Percentiles rank a stretch among this genome's conserved stretches.
Evolutionary conservation across 169 alveolate genomes (phyloP).

Genomic region (Cryptosporidium felis): DNA sequence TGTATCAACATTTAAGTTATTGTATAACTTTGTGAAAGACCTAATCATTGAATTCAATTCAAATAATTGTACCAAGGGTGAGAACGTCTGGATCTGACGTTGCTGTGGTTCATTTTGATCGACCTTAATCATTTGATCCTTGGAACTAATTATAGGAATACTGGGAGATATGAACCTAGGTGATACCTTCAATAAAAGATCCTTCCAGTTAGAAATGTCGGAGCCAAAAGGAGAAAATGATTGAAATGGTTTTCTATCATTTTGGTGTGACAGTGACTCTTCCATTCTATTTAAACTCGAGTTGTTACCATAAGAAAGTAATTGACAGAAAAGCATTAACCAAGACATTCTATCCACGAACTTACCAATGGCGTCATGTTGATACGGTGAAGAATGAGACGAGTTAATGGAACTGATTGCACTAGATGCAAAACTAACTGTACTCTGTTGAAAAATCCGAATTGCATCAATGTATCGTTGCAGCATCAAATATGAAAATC

Average conservation of each 20-base stretch:
- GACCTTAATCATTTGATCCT: not conserved
- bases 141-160: not conserved
- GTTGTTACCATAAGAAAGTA: slow-evolving; percentile 59
- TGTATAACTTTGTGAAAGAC: slow-evolving; percentile 66
- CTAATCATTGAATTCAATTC: slow-evolving; percentile 60
- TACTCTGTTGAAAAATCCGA: slow-evolving; percentile 65
- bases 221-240: slow-evolving; percentile 43
- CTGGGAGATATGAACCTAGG: slow-evolving; percentile 60
- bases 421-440: slow-evolving; percentile 51
- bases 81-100: slow-evolving; percentile 48
- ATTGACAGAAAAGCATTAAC: slow-evolving; percentile 61
- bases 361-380: slow-evolving; percentile 69
- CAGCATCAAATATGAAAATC: slow-evolving; percentile 49
- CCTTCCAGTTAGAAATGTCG: slow-evolving; percentile 64
- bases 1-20: slow-evolving; percentile 56
- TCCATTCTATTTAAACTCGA: slow-evolving; percentile 48
- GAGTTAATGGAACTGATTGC: not conserved
- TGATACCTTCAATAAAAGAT: slow-evolving; percentile 43
- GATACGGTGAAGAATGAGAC: slow-evolving; percentile 43
- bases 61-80: slow-evolving; percentile 39
- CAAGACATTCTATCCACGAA: slow-evolving; percentile 69
- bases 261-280: slow-evolving; percentile 62
- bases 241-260: slow-evolving; percentile 16
- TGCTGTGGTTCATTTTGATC: slow-evolving; percentile 60
- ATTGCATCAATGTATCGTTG: slow-evolving; percentile 69